A percentile compares a stretch with the other conserved stretches of the same genome.
These are phyloP conservation scores for Jaminaea rosea DNA, from an alignment of 1,284 basidiomycete species.

Conservation along the genomic window DNA sequence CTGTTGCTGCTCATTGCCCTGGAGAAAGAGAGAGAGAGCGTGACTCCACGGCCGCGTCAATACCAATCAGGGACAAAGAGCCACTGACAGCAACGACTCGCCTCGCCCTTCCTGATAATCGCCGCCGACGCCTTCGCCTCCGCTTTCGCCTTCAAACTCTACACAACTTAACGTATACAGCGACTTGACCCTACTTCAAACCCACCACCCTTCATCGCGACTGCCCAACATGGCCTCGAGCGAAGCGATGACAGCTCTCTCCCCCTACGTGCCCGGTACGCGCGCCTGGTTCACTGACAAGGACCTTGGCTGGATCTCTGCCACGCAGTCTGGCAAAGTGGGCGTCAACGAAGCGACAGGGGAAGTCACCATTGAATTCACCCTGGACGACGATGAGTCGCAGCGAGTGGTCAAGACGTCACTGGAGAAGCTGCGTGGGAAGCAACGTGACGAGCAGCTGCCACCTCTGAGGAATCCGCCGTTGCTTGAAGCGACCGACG, in stretches of 20 bases:
- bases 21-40: too few relatives aligned
- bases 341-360: conserved; percentile 18
- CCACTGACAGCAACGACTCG: too few relatives aligned
- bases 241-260: conserved; percentile 10
- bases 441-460: conserved; percentile 50
- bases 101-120: too few relatives aligned
- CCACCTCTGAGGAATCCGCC: conserved; percentile 95
- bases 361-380: conserved; percentile 32
- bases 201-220: too few relatives aligned
- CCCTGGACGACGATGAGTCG: conserved; percentile 36
- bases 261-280: conserved; percentile 47
- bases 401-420: conserved; percentile 33
- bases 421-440: conserved; percentile 23
- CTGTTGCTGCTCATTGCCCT: too few relatives aligned
- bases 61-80: too few relatives aligned
- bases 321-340: conserved; percentile 59
- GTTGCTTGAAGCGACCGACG: conserved; percentile 88
- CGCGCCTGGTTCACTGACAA: conserved; percentile 70
- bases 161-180: too few relatives aligned
- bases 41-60: too few relatives aligned
- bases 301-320: conserved; percentile 83
- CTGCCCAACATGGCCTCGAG: too few relatives aligned
- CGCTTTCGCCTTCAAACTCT: too few relatives aligned
- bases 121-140: too few relatives aligned
- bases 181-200: too few relatives aligned